These are phyloP conservation scores for Lyophyllum shimeji DNA, from an alignment of 768 basidiomycete genomes.

Conservation along the genomic window DNA sequence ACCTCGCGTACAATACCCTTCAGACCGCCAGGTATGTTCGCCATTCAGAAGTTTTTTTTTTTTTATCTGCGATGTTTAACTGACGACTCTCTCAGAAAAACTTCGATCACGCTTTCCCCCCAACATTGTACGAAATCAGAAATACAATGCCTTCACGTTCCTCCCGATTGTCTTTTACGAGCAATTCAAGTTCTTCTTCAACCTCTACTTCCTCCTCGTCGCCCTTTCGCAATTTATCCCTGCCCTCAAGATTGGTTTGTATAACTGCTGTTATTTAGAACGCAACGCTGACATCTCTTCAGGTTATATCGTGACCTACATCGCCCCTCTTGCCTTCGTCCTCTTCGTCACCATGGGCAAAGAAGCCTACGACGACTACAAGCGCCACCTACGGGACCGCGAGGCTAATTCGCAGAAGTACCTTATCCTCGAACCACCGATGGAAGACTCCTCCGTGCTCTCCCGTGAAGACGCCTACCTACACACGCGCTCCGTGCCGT, in stretches of 20 bases:
- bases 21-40: conserved; percentile 58
- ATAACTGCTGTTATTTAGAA: not conserved
- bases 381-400: conserved; percentile 85
- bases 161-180: conserved; percentile 97
- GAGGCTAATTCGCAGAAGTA: conserved; percentile 96
- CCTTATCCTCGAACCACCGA: conserved; percentile 67
- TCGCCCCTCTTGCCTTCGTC: conserved; percentile 95
- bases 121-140: conserved; percentile 95
- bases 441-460: conserved; percentile 33
- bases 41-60: too few relatives aligned
- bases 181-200: conserved; percentile 99
- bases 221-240: conserved; percentile 96
- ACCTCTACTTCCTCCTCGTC: conserved; percentile 95
- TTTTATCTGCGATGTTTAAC: not conserved
- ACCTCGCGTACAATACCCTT: conserved; percentile 80
- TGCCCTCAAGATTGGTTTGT: conserved; percentile 89
- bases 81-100: conserved; percentile 51
- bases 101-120: conserved; percentile 71
- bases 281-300: conserved; percentile 5
- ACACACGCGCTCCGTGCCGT: conserved; percentile 71
- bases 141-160: conserved; percentile 97
- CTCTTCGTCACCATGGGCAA: conserved; percentile 96
- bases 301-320: conserved; percentile 96
- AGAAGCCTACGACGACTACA: conserved; percentile 98
- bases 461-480: conserved; percentile 39